phyloP scores from a whole-genome alignment of 352 stramenopile species.

The Elongisporangium prolatum region DNA sequence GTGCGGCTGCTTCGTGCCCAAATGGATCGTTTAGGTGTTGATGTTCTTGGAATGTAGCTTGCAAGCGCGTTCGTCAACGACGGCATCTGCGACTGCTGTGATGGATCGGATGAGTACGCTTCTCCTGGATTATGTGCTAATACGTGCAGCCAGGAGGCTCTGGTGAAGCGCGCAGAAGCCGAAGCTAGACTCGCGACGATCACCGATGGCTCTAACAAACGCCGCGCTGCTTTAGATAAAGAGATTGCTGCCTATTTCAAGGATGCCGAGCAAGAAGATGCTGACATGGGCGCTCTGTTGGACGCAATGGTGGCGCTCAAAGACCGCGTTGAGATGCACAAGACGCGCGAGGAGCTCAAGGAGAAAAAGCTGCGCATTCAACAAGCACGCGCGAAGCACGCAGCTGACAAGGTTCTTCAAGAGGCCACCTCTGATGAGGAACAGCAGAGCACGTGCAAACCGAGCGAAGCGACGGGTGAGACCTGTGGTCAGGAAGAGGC shows the following conservation, averaged over 20 bases:
- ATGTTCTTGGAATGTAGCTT: constrained; percentile 2
- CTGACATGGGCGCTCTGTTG: constrained; percentile 27
- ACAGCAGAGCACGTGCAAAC: constrained; percentile 6
- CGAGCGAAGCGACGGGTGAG: constrained; percentile 6
- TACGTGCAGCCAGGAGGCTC: constrained; percentile 39
- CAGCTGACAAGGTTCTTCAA: not conserved
- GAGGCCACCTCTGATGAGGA: not conserved
- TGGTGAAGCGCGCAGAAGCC: constrained; percentile 33
- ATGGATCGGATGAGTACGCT: constrained; percentile 90
- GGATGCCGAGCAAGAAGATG: constrained; percentile 18
- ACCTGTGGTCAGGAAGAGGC: constrained; percentile 11
- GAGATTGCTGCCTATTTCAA: constrained; percentile 46
- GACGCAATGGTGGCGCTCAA: constrained; percentile 38
- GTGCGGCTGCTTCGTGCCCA: too few relatives aligned
- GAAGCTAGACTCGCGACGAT: not conserved
- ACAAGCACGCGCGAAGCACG: constrained; percentile 38
- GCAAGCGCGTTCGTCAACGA: constrained; percentile 75
- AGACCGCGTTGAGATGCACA: constrained; percentile 54
- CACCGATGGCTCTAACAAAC: constrained; percentile 40
- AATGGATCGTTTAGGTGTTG: constrained; percentile 1
- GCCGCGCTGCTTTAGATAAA: constrained; percentile 29
- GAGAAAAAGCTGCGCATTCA: constrained; percentile 53
- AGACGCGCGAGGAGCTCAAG: constrained; percentile 56
- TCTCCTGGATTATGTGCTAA: constrained; percentile 25
- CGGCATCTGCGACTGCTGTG: constrained; percentile 97